Conservation (phyloP, 768 basidiomycete genomes). For the Saitozyma sp. region DNA sequence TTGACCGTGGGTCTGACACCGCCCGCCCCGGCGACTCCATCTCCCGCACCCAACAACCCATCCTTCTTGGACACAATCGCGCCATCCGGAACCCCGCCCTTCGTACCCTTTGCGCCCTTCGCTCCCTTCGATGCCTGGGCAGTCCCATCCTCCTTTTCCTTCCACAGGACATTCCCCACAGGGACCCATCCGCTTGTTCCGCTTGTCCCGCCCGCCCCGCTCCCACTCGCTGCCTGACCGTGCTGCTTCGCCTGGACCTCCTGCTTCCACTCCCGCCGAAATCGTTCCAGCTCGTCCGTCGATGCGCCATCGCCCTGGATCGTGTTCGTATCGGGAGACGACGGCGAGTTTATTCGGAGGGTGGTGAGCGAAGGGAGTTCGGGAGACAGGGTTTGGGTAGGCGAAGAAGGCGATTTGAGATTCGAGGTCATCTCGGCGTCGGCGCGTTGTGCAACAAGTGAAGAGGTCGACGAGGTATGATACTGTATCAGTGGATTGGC, state of each 20-base stretch:
- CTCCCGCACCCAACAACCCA: background rate
- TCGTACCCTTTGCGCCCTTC: background rate
- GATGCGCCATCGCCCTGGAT: background rate
- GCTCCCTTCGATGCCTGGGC: constrained; percentile 1
- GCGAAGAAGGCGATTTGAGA: background rate
- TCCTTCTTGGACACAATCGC: background rate
- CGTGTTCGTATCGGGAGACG: background rate
- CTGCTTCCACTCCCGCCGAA: constrained; percentile 25
- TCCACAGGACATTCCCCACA: background rate
- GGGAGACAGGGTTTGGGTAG: background rate
- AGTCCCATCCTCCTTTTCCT: background rate
- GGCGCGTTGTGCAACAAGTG: no score
- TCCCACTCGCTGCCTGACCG: no score
- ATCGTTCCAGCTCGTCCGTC: constrained; percentile 22
- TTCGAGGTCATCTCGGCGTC: constrained; percentile 1
- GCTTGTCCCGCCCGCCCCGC: background rate
- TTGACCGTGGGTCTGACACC: constrained; percentile 4
- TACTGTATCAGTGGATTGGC: no score
- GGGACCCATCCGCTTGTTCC: background rate
- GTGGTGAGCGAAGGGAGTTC: background rate
- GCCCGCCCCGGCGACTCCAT: background rate
- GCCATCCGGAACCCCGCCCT: background rate
- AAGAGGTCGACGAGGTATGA: no score
- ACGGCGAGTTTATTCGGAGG: background rate
- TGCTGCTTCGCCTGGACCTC: constrained; percentile 17